These are phyloP conservation scores for Colletotrichum eleusines DNA, from an alignment of 2,329 filamentous ascomycete species.

Conservation along the genomic window DNA sequence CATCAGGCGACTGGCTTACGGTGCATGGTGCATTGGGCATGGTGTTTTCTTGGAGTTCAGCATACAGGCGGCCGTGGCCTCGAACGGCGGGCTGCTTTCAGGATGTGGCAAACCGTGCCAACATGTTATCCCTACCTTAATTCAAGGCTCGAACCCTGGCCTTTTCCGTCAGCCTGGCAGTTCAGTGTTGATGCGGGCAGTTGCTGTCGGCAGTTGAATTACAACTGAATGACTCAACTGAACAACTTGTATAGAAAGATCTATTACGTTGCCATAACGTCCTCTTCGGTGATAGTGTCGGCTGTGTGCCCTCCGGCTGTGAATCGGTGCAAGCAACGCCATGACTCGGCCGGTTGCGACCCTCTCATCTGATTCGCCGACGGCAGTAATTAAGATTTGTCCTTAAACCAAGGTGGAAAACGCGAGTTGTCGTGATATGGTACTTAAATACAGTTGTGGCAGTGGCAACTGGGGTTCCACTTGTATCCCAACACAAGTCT, in stretches of 20 bases:
- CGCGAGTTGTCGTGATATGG: not conserved
- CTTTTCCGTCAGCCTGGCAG: too few relatives aligned
- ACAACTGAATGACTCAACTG: too few relatives aligned
- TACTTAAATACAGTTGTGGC: too few relatives aligned
- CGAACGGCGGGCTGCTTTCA: conserved; percentile 21
- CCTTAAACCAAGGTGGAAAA: conserved; percentile 17
- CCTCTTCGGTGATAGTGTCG: too few relatives aligned
- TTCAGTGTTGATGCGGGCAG: too few relatives aligned
- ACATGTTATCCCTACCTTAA: not conserved
- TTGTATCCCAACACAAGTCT: too few relatives aligned
- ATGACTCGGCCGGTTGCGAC: not conserved
- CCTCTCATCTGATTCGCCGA: not conserved
- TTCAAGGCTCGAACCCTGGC: not conserved
- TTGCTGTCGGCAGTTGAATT: too few relatives aligned
- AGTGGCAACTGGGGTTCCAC: too few relatives aligned
- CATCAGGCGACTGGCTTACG: conserved; percentile 19
- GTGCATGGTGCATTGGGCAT: conserved; percentile 32
- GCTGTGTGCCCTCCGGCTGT: too few relatives aligned
- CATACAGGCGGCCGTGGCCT: conserved; percentile 29
- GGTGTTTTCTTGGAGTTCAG: conserved; percentile 38
- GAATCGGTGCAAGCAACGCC: not conserved
- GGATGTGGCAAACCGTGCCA: conserved; percentile 25
- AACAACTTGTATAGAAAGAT: too few relatives aligned
- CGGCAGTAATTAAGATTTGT: conserved; percentile 9
- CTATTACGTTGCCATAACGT: too few relatives aligned